phyloP scores from a whole-genome alignment of 108 stramenopile genomes.

The Pseudonitzschia pungens region DNA sequence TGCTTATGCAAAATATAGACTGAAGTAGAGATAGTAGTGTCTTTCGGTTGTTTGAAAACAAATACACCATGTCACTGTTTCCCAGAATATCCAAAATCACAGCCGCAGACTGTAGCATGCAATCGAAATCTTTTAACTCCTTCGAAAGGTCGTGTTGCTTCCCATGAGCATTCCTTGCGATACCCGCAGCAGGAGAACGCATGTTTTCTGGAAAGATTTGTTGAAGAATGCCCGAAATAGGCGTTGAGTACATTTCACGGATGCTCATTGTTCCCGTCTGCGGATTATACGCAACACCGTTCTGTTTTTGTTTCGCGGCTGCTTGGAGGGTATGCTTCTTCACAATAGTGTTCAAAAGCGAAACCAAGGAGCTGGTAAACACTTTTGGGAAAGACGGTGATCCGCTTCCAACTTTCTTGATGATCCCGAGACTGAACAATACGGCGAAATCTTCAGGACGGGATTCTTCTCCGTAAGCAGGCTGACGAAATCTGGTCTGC shows the following conservation, averaged over 20 bases:
- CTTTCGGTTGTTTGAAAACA: constrained; percentile 57
- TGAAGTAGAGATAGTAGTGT: constrained; percentile 51
- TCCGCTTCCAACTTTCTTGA: constrained; percentile 43
- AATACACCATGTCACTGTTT: constrained; percentile 39
- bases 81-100: constrained; percentile 51
- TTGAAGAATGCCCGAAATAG: constrained; percentile 63
- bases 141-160: constrained; percentile 20
- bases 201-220: constrained; percentile 28
- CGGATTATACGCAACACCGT: constrained; percentile 29
- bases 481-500: constrained; percentile 5
- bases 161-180: constrained; percentile 11
- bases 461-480: not conserved
- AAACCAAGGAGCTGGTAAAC: constrained; percentile 49
- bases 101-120: constrained; percentile 19
- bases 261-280: constrained; percentile 35
- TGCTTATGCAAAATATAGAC: constrained; percentile 65
- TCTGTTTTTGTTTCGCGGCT: constrained; percentile 42
- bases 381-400: constrained; percentile 39
- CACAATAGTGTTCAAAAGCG: constrained; percentile 40
- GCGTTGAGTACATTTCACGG: constrained; percentile 52
- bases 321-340: constrained; percentile 43
- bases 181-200: constrained; percentile 1
- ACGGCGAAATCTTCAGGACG: constrained; percentile 30
- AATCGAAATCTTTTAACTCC: constrained; percentile 34
- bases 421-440: constrained; percentile 45